A percentile compares a stretch with the other conserved stretches of the same genome.
Conservation (phyloP, 106 monocot genomes). For the Dactylorhiza incarnata region DNA sequence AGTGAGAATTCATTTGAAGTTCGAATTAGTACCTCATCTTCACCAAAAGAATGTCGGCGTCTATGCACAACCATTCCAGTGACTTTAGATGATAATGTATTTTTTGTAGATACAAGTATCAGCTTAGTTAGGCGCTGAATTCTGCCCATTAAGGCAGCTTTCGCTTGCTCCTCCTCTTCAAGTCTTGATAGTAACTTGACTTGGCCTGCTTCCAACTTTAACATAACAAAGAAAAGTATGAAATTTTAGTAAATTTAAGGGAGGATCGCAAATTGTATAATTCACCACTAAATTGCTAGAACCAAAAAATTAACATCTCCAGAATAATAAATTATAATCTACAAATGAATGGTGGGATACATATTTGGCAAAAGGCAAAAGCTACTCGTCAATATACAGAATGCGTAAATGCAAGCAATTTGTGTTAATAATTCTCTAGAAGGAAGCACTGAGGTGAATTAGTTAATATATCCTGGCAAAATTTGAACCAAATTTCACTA, state of each 20-base stretch:
- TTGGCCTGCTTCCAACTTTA: slow-evolving; percentile 96
- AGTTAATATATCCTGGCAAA: background rate
- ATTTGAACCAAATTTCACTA: background rate
- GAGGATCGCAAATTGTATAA: background rate
- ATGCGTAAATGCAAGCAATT: background rate
- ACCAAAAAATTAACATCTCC: background rate
- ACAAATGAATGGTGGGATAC: background rate
- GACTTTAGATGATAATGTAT: slow-evolving; percentile 52
- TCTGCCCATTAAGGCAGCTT: slow-evolving; percentile 93
- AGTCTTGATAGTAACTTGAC: slow-evolving; percentile 88
- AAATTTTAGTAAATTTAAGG: background rate
- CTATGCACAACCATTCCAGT: slow-evolving; percentile 52
- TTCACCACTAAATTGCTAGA: background rate
- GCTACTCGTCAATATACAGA: background rate
- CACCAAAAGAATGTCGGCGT: slow-evolving; percentile 86
- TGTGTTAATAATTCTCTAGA: background rate
- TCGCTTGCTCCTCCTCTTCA: slow-evolving; percentile 96
- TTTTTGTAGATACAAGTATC: slow-evolving; percentile 94
- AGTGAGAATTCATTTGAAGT: background rate
- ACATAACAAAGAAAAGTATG: background rate
- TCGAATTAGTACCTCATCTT: slow-evolving; percentile 70
- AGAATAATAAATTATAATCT: background rate
- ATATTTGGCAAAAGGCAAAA: background rate
- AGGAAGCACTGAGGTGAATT: background rate
- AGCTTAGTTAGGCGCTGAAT: slow-evolving; percentile 92